Evolutionary conservation across 1,284 basidiomycete genomes (phyloP).

Genomic region (Melanopsichium pennsylvanicum): DNA sequence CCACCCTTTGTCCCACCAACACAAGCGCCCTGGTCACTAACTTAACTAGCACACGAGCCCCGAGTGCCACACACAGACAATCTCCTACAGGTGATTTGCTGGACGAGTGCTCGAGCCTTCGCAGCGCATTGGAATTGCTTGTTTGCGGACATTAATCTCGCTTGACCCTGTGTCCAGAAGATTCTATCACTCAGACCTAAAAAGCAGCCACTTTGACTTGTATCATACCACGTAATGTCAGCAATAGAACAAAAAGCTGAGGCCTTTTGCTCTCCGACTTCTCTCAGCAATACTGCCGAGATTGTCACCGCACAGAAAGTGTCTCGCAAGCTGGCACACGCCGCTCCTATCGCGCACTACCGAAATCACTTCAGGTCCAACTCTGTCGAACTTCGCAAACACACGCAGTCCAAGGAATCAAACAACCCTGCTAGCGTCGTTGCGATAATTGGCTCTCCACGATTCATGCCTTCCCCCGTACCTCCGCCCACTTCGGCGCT

Average conservation of each 20-base stretch:
- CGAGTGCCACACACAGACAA: too few species aligned
- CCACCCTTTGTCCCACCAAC: too few species aligned
- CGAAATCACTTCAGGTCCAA: slow-evolving; percentile 11
- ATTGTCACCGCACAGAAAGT: slow-evolving; percentile 18
- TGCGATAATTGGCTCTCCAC: background rate
- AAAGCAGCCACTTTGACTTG: too few species aligned
- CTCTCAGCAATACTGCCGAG: slow-evolving; percentile 2
- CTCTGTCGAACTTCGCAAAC: slow-evolving; percentile 6
- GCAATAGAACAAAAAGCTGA: background rate
- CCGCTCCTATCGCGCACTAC: slow-evolving; percentile 16
- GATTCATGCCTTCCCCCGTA: slow-evolving; percentile 22
- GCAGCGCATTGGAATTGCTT: too few species aligned
- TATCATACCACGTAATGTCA: too few species aligned
- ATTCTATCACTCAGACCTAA: too few species aligned
- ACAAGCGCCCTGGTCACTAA: too few species aligned
- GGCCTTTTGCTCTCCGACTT: background rate
- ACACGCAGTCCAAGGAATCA: background rate
- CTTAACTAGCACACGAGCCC: too few species aligned
- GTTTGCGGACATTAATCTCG: too few species aligned
- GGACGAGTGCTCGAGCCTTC: too few species aligned
- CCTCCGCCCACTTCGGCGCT: slow-evolving; percentile 29
- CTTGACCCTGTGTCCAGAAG: too few species aligned
- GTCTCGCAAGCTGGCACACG: slow-evolving; percentile 7
- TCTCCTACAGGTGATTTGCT: too few species aligned
- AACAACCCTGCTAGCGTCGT: background rate